phyloP scores from a whole-genome alignment of 108 stramenopile species.

The Seminavis robusta region DNA sequence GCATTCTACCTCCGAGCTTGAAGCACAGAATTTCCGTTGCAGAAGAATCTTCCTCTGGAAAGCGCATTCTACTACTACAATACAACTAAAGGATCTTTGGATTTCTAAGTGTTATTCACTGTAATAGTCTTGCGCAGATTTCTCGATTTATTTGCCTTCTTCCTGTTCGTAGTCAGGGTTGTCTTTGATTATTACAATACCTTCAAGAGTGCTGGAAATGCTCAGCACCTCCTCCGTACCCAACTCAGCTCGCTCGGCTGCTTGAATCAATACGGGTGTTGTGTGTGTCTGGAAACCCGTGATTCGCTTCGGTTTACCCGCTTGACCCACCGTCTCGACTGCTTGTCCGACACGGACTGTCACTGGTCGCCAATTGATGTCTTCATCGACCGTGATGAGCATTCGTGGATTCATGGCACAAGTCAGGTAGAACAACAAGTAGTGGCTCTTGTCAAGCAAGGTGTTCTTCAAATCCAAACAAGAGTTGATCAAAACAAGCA shows the following conservation, averaged over 20 bases:
- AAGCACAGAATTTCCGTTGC: too few species aligned
- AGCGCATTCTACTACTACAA: too few species aligned
- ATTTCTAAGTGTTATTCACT: too few species aligned
- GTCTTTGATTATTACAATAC: slow-evolving; percentile 92
- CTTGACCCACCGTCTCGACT: slow-evolving; percentile 99
- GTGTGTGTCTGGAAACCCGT: slow-evolving; percentile 99
- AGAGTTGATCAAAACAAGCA: slow-evolving; percentile 89
- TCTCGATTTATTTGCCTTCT: slow-evolving; percentile 23
- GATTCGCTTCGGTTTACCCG: slow-evolving; percentile 99
- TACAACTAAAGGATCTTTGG: too few species aligned
- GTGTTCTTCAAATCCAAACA: slow-evolving; percentile 94
- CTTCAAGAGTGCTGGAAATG: slow-evolving; percentile 88
- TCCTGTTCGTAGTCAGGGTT: slow-evolving; percentile 82
- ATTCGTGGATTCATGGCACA: slow-evolving; percentile 98
- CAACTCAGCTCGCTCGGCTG: slow-evolving; percentile 95
- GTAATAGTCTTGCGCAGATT: too few species aligned
- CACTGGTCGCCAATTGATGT: slow-evolving; percentile 80
- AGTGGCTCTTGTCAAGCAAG: slow-evolving; percentile 94
- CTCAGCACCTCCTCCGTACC: slow-evolving; percentile 93
- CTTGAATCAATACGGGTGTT: slow-evolving; percentile 93
- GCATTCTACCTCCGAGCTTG: too few species aligned
- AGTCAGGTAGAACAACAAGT: slow-evolving; percentile 93
- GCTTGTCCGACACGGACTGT: slow-evolving; percentile 98
- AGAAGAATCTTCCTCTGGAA: too few species aligned
- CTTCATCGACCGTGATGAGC: slow-evolving; percentile 96